These are phyloP conservation scores for Hyphopichia fennica DNA, from an alignment of 1,139 yeast species.

Conservation along the genomic window DNA sequence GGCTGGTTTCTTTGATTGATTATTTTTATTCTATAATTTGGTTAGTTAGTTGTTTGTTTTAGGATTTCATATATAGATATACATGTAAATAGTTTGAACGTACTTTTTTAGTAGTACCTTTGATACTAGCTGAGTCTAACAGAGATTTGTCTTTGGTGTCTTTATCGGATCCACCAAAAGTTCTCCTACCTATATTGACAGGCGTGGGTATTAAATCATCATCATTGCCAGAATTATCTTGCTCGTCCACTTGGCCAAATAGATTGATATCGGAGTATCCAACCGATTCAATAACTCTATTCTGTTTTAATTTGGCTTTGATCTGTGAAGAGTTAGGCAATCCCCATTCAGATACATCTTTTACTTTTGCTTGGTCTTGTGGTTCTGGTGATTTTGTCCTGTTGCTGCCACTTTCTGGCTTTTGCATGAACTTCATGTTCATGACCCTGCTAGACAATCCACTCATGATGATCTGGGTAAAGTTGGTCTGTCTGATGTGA, in stretches of 20 bases:
- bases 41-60: constrained; percentile 2
- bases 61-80: not conserved
- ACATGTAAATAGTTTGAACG: not conserved
- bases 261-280: constrained; percentile 50
- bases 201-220: constrained; percentile 14
- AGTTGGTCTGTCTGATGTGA: not conserved
- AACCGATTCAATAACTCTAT: constrained; percentile 31
- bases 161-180: constrained; percentile 20
- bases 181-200: constrained; percentile 20
- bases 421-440: constrained; percentile 69
- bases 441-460: constrained; percentile 62
- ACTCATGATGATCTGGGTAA: constrained; percentile 25
- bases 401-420: constrained; percentile 15
- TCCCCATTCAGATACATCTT: constrained; percentile 65
- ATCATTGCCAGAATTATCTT: constrained; percentile 3
- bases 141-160: not conserved
- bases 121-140: constrained; percentile 2
- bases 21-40: not conserved
- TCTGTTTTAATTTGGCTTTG: constrained; percentile 20
- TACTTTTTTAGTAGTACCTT: constrained; percentile 1
- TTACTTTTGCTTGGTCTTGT: constrained; percentile 39
- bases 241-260: constrained; percentile 16
- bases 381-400: constrained; percentile 14
- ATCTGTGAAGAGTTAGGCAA: constrained; percentile 35
- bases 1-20: not conserved